A percentile compares a stretch with the other conserved stretches of the same genome.
Evolutionary conservation across 257 asterid genomes (phyloP).

Genomic region (Plectranthus barbatus): DNA sequence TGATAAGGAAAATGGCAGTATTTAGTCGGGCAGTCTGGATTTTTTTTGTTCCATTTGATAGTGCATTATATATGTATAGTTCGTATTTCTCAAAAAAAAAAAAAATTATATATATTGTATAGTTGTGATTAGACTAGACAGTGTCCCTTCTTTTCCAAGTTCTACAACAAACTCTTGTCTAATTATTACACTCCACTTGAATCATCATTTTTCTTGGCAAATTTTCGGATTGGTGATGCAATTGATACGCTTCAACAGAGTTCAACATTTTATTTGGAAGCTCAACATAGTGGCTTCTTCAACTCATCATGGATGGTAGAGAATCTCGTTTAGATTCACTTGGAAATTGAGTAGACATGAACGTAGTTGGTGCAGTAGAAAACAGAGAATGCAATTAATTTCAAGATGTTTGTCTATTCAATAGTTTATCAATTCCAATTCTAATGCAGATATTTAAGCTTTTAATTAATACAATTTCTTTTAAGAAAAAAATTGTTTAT

Average conservation of each 20-base stretch:
- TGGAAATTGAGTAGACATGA: not conserved
- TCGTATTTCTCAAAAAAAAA: too few relatives aligned
- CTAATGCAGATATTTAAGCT: too few relatives aligned
- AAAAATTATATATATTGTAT: too few relatives aligned
- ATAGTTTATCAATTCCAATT: too few relatives aligned
- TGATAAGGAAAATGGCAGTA: not conserved
- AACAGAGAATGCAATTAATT: too few relatives aligned
- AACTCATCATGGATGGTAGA: not conserved
- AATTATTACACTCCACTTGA: conserved; percentile 1
- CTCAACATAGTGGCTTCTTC: not conserved
- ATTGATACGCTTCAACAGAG: not conserved
- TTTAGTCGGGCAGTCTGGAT: not conserved
- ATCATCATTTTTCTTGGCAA: not conserved
- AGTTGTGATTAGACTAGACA: conserved; percentile 14
- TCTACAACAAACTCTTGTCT: not conserved
- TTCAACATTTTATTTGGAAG: not conserved
- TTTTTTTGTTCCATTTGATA: conserved; percentile 3
- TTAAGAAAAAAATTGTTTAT: too few relatives aligned
- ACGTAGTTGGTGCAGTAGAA: too few relatives aligned
- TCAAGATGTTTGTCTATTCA: too few relatives aligned
- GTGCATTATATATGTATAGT: not conserved
- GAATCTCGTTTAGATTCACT: not conserved
- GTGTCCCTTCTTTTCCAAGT: not conserved
- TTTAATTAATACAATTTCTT: too few relatives aligned
- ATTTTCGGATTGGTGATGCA: not conserved